These are phyloP conservation scores for Aureobasidium sp. DNA, from an alignment of 2,329 filamentous ascomycete species.

Conservation along the genomic window DNA sequence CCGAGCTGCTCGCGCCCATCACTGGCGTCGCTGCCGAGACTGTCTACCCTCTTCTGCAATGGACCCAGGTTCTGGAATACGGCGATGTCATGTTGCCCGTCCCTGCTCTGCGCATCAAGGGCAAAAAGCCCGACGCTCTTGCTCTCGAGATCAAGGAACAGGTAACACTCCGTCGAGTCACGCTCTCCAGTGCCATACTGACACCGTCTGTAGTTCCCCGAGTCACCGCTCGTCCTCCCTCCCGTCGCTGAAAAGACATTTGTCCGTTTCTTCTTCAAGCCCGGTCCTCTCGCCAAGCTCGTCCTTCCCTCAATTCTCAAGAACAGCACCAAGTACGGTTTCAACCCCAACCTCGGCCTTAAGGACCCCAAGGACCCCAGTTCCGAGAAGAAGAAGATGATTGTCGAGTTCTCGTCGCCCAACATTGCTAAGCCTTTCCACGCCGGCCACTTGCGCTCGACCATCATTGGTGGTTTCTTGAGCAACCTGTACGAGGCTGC, in stretches of 20 bases:
- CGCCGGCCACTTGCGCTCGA: constrained; percentile 66
- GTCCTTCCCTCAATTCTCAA: constrained; percentile 64
- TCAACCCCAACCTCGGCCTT: constrained; percentile 52
- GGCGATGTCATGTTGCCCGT: constrained; percentile 74
- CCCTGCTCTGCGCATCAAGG: constrained; percentile 69
- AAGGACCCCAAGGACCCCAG: constrained; percentile 55
- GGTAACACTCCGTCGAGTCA: constrained; percentile 21
- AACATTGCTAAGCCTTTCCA: constrained; percentile 83
- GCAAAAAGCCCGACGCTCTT: constrained; percentile 52
- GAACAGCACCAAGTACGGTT: constrained; percentile 55
- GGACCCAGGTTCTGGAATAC: constrained; percentile 73
- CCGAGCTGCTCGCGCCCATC: constrained; percentile 58
- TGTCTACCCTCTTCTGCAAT: constrained; percentile 69
- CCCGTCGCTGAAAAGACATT: constrained; percentile 62
- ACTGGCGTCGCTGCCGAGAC: constrained; percentile 63
- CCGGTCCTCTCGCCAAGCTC: constrained; percentile 55
- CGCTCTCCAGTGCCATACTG: background rate
- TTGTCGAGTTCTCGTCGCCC: constrained; percentile 78
- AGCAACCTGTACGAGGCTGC: constrained; percentile 60
- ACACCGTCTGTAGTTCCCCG: constrained; percentile 54
- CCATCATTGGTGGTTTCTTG: constrained; percentile 68
- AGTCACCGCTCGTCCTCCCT: constrained; percentile 65
- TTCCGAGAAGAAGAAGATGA: constrained; percentile 56
- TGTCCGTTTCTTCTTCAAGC: constrained; percentile 73
- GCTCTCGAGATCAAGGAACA: constrained; percentile 48